Percentiles rank a stretch among this genome's conserved stretches.
phyloP scores from a whole-genome alignment of 768 basidiomycete species.

The Agaricus blazei region DNA sequence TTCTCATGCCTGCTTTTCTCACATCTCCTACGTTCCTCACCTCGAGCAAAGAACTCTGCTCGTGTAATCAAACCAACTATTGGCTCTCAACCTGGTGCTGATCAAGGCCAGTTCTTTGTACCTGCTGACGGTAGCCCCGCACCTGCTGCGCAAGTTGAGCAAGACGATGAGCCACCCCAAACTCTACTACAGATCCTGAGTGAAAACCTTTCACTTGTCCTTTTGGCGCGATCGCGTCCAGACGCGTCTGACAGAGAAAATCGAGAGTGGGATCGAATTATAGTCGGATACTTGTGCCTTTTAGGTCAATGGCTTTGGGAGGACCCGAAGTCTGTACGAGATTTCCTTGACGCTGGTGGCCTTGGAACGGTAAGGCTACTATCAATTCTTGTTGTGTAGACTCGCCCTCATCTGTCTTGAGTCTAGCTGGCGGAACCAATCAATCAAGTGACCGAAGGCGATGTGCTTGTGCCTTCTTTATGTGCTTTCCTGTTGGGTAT shows the following conservation, averaged over 20 bases:
- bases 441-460: constrained; percentile 82
- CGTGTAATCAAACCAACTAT: constrained; percentile 55
- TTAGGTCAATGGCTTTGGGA: constrained; percentile 97
- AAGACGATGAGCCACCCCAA: constrained; percentile 58
- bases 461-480: constrained; percentile 83
- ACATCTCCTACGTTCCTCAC: constrained; percentile 67
- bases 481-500: constrained; percentile 89
- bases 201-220: constrained; percentile 85
- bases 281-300: constrained; percentile 79
- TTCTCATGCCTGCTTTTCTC: constrained; percentile 76
- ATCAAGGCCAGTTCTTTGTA: constrained; percentile 56
- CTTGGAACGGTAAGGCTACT: constrained; percentile 69
- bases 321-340: constrained; percentile 80
- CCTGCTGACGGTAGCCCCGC: constrained; percentile 59
- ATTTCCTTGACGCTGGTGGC: constrained; percentile 88
- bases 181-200: constrained; percentile 79
- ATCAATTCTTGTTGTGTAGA: neutral
- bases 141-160: constrained; percentile 25
- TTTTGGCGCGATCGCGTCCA: constrained; percentile 68
- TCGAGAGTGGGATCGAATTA: constrained; percentile 86
- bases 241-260: constrained; percentile 66
- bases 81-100: constrained; percentile 23
- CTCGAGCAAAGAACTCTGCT: constrained; percentile 58
- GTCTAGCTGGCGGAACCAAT: constrained; percentile 88
- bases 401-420: neutral